Evolutionary conservation across 192 early-diverging fungal species (phyloP), one percentile per base, ranked within the genome.

Genomic region (Chytriomyces confervae): DNA sequence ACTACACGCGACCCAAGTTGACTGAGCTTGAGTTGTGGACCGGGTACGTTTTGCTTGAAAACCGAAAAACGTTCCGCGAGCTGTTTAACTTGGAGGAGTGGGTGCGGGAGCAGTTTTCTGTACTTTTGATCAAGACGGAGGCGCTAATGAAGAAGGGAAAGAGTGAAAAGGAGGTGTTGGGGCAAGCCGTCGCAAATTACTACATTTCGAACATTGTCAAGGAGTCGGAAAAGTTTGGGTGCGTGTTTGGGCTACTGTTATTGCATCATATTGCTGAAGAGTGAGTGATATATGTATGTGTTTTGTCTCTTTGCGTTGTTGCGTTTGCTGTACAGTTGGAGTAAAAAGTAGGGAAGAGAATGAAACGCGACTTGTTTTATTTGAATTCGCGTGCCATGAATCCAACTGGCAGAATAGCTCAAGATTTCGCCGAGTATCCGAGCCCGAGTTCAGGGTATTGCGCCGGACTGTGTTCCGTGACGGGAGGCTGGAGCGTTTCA

Each of bases 391-490:
- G 36, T 36, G 36, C 36, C 36, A 36, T 36, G 3, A 36, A 36
- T 36, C 36, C 36, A 36, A 36, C 36, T 36, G 36, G 4, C 36
- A 36, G 36, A 36, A 36, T 4, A 36, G 36, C 36, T 36, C 36
- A 36, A 36, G 36, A 36, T 36, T 57, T 20, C 20, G 53, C 53
- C 16, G 82, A 85, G 75, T 92, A 91, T 16, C 91, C 91, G n/a
- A 91, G 65, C 7, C 82, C 81, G 4, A 91, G 75, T 62, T 92
- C 86, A 16, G 90, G 90, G 64, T 91, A 92, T 73, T 92, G 91
- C 7, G 64, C 61, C 10, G 91, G 91, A 44, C 73, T 75, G 18
- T 86, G 48, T 46, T 85, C 85, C 20, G 84, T 48, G 23, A 72
- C 24, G 2, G 50, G 60, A 1, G 18, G 13, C 29, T 57, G 50